phyloP scores from a whole-genome alignment of 2,329 filamentous ascomycete genomes.

The Pseudogymnoascus sp. region DNA sequence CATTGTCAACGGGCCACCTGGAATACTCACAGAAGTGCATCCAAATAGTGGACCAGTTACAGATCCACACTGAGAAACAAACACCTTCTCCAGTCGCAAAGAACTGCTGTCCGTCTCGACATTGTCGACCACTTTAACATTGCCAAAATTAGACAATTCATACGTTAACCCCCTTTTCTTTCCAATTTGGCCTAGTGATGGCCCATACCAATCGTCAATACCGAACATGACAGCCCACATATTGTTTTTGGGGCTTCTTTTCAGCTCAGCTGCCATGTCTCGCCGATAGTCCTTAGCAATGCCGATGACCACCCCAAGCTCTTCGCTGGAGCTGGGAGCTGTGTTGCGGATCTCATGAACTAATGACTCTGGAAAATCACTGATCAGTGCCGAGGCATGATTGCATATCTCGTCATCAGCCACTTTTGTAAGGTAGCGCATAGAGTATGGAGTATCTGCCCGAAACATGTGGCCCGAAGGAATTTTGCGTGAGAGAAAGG shows the following conservation, averaged over 20 bases:
- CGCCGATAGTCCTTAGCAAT: constrained; percentile 13
- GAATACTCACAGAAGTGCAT: constrained; percentile 15
- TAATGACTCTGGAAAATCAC: background rate
- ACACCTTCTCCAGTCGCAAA: background rate
- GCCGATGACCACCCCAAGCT: background rate
- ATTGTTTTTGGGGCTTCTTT: background rate
- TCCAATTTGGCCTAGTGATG: background rate
- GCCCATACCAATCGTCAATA: background rate
- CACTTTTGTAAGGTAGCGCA: constrained; percentile 16
- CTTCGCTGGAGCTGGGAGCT: background rate
- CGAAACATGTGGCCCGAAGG: constrained; percentile 5
- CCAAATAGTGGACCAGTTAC: constrained; percentile 17
- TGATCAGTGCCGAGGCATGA: constrained; percentile 17
- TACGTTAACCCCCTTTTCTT: constrained; percentile 15
- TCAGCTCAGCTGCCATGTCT: constrained; percentile 15
- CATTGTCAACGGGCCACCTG: constrained; percentile 17
- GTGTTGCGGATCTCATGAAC: background rate
- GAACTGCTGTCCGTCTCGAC: background rate
- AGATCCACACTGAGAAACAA: constrained; percentile 12
- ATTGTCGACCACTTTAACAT: constrained; percentile 10
- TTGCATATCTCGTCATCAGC: constrained; percentile 19
- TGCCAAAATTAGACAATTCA: constrained; percentile 23
- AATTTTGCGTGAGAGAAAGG: constrained; percentile 15
- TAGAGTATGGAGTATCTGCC: constrained; percentile 18
- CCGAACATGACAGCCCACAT: background rate